Evolutionary conservation across 495 filamentous ascomycete species (phyloP).

Genomic region (Neurospora terricola): DNA sequence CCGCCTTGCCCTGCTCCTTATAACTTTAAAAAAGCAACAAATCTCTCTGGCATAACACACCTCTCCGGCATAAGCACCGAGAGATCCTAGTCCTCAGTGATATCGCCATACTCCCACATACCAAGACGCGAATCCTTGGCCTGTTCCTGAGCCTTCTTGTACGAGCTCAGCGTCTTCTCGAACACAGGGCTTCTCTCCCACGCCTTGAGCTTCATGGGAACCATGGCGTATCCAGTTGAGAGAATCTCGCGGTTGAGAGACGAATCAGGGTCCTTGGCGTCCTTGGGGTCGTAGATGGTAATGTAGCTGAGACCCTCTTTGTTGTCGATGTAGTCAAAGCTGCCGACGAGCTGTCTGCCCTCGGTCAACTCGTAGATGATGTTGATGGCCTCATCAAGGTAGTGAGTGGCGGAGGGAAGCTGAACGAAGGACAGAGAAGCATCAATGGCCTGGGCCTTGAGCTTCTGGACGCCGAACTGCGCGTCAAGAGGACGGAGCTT

Average conservation of each 20-base stretch:
- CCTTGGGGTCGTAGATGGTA: constrained; percentile 74
- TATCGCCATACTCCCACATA: constrained; percentile 97
- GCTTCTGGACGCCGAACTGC: constrained; percentile 67
- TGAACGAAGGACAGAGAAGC: constrained; percentile 82
- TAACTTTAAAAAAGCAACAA: neutral
- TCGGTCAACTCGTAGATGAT: constrained; percentile 59
- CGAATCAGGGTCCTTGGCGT: constrained; percentile 37
- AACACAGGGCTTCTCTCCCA: constrained; percentile 69
- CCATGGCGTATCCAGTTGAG: constrained; percentile 75
- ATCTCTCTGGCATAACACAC: neutral
- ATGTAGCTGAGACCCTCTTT: constrained; percentile 71
- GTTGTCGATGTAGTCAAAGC: constrained; percentile 69
- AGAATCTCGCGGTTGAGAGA: constrained; percentile 84
- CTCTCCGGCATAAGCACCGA: neutral
- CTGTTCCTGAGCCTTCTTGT: constrained; percentile 57
- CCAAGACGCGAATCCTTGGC: constrained; percentile 71
- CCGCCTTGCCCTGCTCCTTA: neutral
- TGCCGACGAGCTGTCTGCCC: constrained; percentile 69
- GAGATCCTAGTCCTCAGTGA: constrained; percentile 64
- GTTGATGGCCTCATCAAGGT: constrained; percentile 65
- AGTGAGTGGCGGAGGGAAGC: constrained; percentile 68
- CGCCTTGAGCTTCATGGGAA: constrained; percentile 74
- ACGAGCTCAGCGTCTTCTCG: constrained; percentile 54
- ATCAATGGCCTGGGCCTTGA: constrained; percentile 79
- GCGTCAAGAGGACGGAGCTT: constrained; percentile 65